phyloP scores from a whole-genome alignment of 495 filamentous ascomycete species.

The Niebla homalea region DNA sequence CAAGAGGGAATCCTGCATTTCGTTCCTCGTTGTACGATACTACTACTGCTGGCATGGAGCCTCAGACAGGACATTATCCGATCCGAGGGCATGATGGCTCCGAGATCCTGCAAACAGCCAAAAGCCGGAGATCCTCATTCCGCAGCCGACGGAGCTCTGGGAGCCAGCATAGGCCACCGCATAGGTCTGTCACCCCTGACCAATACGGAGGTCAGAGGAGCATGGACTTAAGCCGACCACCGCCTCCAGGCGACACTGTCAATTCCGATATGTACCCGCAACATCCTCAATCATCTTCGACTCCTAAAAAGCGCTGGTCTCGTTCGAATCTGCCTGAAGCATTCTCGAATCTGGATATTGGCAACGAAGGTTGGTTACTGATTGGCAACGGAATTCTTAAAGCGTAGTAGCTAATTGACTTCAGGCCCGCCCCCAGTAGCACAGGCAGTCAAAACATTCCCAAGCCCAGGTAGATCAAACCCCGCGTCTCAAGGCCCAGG shows the following conservation, averaged over 20 bases:
- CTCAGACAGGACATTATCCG: constrained; percentile 20
- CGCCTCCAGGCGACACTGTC: no score
- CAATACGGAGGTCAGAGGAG: background rate
- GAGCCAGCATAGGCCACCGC: constrained; percentile 1
- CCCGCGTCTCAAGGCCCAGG: no score
- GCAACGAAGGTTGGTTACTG: background rate
- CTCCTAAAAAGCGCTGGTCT: background rate
- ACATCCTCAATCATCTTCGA: no score
- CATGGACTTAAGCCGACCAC: no score
- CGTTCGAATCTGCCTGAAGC: constrained; percentile 7
- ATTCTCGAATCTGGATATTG: constrained; percentile 2
- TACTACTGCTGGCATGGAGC: constrained; percentile 11
- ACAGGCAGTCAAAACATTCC: no score
- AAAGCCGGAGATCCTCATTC: background rate
- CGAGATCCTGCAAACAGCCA: constrained; percentile 3
- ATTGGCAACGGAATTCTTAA: no score
- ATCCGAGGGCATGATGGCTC: constrained; percentile 19
- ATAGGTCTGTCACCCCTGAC: background rate
- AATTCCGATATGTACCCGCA: no score
- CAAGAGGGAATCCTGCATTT: constrained; percentile 3
- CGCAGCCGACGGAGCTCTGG: constrained; percentile 6
- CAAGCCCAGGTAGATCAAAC: no score
- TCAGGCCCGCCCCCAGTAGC: no score
- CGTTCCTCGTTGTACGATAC: constrained; percentile 19
- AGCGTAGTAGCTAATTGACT: no score